Conservation (phyloP, 352 stramenopile genomes). For the Globisporangium nunn region DNA sequence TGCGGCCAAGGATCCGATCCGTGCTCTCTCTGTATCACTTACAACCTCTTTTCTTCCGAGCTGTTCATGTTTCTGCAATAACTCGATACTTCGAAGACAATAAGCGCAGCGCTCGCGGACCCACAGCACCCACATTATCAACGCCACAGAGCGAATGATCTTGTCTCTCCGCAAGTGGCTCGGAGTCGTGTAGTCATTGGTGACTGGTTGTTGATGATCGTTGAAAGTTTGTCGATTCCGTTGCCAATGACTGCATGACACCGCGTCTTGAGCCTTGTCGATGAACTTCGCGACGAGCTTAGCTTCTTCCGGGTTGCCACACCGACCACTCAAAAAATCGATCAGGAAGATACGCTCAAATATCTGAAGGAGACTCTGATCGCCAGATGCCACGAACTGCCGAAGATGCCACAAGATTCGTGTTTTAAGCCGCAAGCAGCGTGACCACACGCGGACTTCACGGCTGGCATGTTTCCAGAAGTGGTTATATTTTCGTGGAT, state of each 20-base stretch:
- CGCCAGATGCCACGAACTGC: neutral
- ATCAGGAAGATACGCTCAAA: constrained; percentile 15
- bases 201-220: neutral
- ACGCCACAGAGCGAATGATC: constrained; percentile 23
- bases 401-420: constrained; percentile 9
- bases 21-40: neutral
- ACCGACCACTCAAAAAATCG: constrained; percentile 6
- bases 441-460: constrained; percentile 3
- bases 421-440: constrained; percentile 6
- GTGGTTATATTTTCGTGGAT: neutral
- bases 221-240: constrained; percentile 1
- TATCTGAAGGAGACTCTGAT: constrained; percentile 1
- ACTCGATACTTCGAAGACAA: constrained; percentile 17
- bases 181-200: neutral
- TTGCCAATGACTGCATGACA: constrained; percentile 7
- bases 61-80: constrained; percentile 3
- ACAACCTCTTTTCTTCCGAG: neutral
- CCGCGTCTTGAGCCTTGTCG: constrained; percentile 5
- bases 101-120: constrained; percentile 26
- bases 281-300: constrained; percentile 13
- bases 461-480: constrained; percentile 8
- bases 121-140: constrained; percentile 32
- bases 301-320: constrained; percentile 6
- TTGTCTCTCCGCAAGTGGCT: constrained; percentile 12
- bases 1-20: constrained; percentile 20